Evolutionary conservation across 176 grass and related monocot species (phyloP).

Genomic region (Rhynchospora tenuis): DNA sequence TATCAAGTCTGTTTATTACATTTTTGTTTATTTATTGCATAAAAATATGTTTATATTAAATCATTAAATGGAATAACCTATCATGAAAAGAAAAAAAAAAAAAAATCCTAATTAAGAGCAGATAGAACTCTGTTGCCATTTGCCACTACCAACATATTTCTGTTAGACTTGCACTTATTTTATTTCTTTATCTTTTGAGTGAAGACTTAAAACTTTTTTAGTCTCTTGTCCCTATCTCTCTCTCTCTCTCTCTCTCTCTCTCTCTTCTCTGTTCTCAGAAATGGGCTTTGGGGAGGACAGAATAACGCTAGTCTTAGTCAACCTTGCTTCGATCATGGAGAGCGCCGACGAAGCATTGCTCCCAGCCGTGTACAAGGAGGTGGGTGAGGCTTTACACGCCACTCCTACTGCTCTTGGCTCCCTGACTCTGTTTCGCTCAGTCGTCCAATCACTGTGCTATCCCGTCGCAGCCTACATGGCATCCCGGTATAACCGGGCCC

Average conservation of each 20-base stretch:
- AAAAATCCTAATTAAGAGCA: too few species aligned
- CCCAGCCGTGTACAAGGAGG: conserved; percentile 51
- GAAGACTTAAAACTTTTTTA: too few species aligned
- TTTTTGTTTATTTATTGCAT: too few species aligned
- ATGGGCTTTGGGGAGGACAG: conserved; percentile 17
- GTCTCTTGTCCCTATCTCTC: neutral
- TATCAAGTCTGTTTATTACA: too few species aligned
- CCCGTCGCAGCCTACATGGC: conserved; percentile 46
- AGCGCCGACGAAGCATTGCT: conserved; percentile 47
- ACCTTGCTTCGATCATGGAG: conserved; percentile 52
- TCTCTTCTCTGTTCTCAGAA: too few species aligned
- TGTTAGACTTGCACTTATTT: neutral
- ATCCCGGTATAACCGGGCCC: conserved; percentile 33
- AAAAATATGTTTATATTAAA: too few species aligned
- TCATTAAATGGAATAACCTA: too few species aligned
- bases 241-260: neutral
- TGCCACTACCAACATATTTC: too few species aligned
- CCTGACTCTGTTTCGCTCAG: conserved; percentile 42
- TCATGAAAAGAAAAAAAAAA: too few species aligned
- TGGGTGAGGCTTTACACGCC: conserved; percentile 34
- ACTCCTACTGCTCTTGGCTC: conserved; percentile 41
- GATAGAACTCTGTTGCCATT: too few species aligned
- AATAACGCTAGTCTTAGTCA: conserved; percentile 38
- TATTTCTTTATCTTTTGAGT: too few species aligned
- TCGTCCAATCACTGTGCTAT: conserved; percentile 43